Evolutionary conservation across 106 monocot genomes (phyloP).

Genomic region (Dioscorea dumetorum): DNA sequence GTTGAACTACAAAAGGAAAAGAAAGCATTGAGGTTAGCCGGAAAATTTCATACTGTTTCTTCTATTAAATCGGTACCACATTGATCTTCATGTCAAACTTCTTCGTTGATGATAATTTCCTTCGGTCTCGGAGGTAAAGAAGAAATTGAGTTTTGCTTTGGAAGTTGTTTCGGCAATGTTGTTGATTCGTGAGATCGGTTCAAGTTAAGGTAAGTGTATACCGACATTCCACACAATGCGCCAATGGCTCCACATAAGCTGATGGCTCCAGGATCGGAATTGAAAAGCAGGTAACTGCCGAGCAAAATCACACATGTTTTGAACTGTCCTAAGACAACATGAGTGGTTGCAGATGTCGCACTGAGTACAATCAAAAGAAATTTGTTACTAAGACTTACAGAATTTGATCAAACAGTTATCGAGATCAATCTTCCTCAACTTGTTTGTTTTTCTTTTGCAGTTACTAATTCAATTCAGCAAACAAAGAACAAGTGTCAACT

Average conservation of each 20-base stretch:
- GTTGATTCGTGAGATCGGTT: constrained; percentile 25
- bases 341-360: constrained; percentile 89
- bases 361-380: constrained; percentile 21
- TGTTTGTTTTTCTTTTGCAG: too few relatives aligned
- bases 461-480: too few relatives aligned
- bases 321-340: constrained; percentile 95
- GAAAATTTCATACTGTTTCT: neutral
- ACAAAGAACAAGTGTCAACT: too few relatives aligned
- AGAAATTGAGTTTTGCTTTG: constrained; percentile 18
- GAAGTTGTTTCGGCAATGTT: constrained; percentile 20
- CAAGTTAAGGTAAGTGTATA: constrained; percentile 77
- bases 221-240: constrained; percentile 78
- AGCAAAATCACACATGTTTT: constrained; percentile 95
- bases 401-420: neutral
- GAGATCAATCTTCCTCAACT: too few relatives aligned
- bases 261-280: constrained; percentile 60
- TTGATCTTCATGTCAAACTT: neutral
- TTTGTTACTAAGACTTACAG: neutral
- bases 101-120: constrained; percentile 1
- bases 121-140: constrained; percentile 24
- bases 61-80: constrained; percentile 2
- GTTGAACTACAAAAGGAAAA: too few relatives aligned
- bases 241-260: constrained; percentile 69
- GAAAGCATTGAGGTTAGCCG: neutral
- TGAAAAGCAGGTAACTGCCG: constrained; percentile 70